phyloP scores from a whole-genome alignment of 2,329 filamentous ascomycete genomes.

The Talaromyces funiculosus region DNA sequence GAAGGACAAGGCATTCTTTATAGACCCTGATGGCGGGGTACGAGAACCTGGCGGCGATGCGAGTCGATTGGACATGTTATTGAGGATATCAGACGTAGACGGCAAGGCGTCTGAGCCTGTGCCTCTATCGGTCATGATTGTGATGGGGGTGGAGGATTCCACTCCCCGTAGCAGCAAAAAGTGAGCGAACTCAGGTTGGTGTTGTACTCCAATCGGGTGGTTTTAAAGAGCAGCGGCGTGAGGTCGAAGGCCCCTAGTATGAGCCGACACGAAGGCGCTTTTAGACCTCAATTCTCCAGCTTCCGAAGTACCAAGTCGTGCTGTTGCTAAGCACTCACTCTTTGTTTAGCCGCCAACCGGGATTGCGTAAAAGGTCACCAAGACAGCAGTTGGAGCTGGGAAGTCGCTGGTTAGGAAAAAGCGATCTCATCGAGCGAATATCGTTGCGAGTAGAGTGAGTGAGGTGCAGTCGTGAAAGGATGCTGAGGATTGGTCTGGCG shows the following conservation, averaged over 20 bases:
- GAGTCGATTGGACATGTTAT: slow-evolving; percentile 8
- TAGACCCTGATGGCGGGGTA: slow-evolving; percentile 52
- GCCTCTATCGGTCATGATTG: slow-evolving; percentile 21
- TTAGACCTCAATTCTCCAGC: not conserved
- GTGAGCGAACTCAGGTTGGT: not conserved
- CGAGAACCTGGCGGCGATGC: slow-evolving; percentile 53
- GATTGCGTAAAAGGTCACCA: not conserved
- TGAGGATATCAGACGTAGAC: not conserved
- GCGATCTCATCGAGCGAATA: not conserved
- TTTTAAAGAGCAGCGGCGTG: not conserved
- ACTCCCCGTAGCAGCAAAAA: slow-evolving; percentile 6
- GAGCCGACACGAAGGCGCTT: not conserved
- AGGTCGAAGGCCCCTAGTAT: not conserved
- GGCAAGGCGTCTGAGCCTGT: slow-evolving; percentile 15
- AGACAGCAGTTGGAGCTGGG: not conserved
- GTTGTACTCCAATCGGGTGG: not conserved
- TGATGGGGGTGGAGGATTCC: slow-evolving; percentile 3
- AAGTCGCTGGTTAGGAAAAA: not conserved
- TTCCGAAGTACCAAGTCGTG: not conserved
- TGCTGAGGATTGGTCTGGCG: not conserved
- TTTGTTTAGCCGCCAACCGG: not conserved
- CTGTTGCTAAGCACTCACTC: slow-evolving; percentile 1
- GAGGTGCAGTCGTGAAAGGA: not conserved
- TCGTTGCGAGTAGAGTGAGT: not conserved
- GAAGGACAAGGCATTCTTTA: slow-evolving; percentile 42